A percentile compares a stretch with the other conserved stretches of the same genome.
These are phyloP conservation scores for Candida easanensis DNA, from an alignment of 805 yeast species.

Conservation along the genomic window DNA sequence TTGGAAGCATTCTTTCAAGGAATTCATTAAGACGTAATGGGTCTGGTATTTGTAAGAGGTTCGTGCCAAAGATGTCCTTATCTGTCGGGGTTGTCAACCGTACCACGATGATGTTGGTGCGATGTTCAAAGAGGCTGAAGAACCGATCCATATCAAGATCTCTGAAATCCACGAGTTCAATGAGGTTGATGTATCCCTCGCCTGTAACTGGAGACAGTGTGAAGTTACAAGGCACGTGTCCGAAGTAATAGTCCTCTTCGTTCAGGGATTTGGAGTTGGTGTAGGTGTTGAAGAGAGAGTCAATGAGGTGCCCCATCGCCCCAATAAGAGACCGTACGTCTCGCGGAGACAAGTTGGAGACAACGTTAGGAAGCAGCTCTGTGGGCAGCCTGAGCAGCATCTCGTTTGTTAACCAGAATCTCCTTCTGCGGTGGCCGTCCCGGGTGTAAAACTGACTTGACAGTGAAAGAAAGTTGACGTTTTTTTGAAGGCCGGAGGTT, in stretches of 20 bases:
- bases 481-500: no score
- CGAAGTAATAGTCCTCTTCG: not conserved
- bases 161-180: not conserved
- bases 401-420: no score
- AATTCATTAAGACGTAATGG: not conserved
- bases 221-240: not conserved
- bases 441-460: no score
- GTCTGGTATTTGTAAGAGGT: not conserved
- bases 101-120: not conserved
- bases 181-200: not conserved
- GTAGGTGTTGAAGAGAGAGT: not conserved
- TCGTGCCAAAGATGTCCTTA: not conserved
- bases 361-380: not conserved
- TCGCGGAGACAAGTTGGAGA: not conserved
- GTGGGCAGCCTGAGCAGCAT: not conserved
- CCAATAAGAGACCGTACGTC: not conserved
- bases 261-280: not conserved
- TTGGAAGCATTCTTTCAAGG: not conserved
- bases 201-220: not conserved
- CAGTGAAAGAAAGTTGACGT: no score
- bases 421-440: no score
- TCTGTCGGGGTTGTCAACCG: not conserved
- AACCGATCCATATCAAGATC: not conserved
- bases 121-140: not conserved
- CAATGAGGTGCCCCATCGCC: not conserved